A percentile compares a stretch with the other conserved stretches of the same genome.
Conservation (phyloP, 2,329 filamentous ascomycete genomes). For the Colletotrichum cordylinicola region DNA sequence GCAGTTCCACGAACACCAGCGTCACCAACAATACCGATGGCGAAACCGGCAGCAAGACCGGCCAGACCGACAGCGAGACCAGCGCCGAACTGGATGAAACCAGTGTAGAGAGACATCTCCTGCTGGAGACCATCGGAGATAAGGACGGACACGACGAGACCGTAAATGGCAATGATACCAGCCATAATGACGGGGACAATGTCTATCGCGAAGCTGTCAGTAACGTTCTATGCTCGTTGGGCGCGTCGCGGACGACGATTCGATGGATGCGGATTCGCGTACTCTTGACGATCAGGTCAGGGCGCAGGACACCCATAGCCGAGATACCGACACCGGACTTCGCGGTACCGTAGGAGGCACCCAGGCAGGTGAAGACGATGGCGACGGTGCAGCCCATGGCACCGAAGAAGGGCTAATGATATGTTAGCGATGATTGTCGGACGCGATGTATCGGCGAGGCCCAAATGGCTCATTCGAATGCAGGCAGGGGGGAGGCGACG, state of each 20-base stretch:
- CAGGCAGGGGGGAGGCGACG: constrained; percentile 16
- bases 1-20: constrained; percentile 88
- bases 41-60: constrained; percentile 84
- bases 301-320: constrained; percentile 96
- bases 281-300: constrained; percentile 99
- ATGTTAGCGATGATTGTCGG: constrained; percentile 36
- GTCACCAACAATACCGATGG: constrained; percentile 87
- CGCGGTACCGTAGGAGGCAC: constrained; percentile 97
- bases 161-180: constrained; percentile 99
- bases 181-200: constrained; percentile 99
- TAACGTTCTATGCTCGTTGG: constrained; percentile 5
- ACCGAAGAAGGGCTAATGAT: constrained; percentile 83
- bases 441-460: not conserved
- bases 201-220: constrained; percentile 60
- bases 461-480: constrained; percentile 21
- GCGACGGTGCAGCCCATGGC: constrained; percentile 97
- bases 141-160: constrained; percentile 85
- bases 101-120: constrained; percentile 76
- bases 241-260: not conserved
- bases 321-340: constrained; percentile 99
- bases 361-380: constrained; percentile 96
- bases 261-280: constrained; percentile 44
- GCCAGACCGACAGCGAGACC: constrained; percentile 83
- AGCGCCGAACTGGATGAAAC: constrained; percentile 86
- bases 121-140: constrained; percentile 82